Percentiles rank a stretch among this genome's conserved stretches.
These are phyloP conservation scores for Pseudomicrostroma phylloplanum DNA, from an alignment of 1,284 basidiomycete genomes.

Conservation along the genomic window DNA sequence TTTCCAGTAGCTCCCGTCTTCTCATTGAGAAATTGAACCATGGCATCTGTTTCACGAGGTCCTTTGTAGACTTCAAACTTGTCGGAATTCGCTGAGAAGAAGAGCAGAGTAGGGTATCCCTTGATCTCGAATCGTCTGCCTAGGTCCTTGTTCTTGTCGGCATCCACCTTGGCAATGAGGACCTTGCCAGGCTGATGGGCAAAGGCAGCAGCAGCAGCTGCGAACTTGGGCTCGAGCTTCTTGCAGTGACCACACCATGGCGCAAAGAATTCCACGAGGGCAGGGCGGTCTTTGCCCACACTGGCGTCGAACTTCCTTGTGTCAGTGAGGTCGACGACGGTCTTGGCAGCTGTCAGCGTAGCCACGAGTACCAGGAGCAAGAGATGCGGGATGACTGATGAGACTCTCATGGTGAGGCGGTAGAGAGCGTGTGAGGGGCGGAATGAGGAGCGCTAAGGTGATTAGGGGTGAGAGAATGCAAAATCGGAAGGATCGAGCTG, in stretches of 20 bases:
- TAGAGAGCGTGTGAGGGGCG: no score
- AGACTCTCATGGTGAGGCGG: background rate
- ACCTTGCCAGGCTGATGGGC: constrained; percentile 64
- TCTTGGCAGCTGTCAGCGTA: background rate
- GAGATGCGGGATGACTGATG: background rate
- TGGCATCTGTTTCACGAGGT: constrained; percentile 71
- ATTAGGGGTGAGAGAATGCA: no score
- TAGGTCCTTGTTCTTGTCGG: constrained; percentile 72
- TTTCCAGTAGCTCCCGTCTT: constrained; percentile 74
- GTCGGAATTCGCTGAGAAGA: constrained; percentile 63
- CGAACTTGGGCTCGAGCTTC: constrained; percentile 80
- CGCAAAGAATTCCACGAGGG: constrained; percentile 46
- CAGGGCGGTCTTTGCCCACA: constrained; percentile 34
- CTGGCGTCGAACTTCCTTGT: constrained; percentile 36
- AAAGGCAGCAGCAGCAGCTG: constrained; percentile 81
- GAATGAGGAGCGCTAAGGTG: no score
- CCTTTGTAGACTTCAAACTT: constrained; percentile 67
- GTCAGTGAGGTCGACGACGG: constrained; percentile 41
- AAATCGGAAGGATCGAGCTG: no score
- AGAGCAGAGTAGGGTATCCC: constrained; percentile 86
- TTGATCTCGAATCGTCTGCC: constrained; percentile 64
- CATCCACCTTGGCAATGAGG: constrained; percentile 84
- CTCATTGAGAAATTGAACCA: constrained; percentile 66
- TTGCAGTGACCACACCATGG: constrained; percentile 54
- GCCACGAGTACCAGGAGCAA: background rate